These are phyloP conservation scores for Syzygium grande DNA, from an alignment of 345 rosid species.

Conservation along the genomic window DNA sequence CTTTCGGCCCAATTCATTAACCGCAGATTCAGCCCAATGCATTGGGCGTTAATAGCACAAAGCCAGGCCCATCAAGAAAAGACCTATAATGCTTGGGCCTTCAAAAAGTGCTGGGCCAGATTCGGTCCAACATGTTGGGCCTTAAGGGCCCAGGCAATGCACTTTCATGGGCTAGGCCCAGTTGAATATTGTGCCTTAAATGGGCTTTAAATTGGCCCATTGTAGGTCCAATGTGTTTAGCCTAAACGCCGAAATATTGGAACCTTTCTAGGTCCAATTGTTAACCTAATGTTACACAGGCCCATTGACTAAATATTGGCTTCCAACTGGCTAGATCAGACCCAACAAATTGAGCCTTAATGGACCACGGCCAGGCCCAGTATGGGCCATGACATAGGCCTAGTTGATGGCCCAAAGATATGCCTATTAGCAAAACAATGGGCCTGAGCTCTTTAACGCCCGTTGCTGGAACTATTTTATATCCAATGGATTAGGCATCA, in stretches of 20 bases:
- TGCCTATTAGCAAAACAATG: neutral
- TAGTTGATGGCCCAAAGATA: neutral
- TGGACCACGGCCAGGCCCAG: neutral
- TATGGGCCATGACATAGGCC: neutral
- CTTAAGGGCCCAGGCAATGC: no score
- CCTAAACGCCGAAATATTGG: no score
- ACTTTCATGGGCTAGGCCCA: neutral
- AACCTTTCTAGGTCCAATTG: no score
- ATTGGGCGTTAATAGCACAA: neutral
- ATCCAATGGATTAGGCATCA: neutral
- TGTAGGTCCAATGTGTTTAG: no score
- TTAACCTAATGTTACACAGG: no score
- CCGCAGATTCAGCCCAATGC: neutral
- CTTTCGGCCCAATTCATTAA: neutral
- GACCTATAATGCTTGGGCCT: no score
- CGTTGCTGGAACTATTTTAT: neutral
- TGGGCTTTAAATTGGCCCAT: no score
- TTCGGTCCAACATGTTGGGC: neutral
- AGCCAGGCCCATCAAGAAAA: no score
- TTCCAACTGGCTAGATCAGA: neutral
- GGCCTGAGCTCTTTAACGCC: neutral
- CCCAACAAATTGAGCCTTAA: neutral
- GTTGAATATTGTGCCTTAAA: neutral
- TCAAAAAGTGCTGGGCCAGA: neutral
- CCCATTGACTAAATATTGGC: neutral